Percentiles rank a stretch among this genome's conserved stretches.
These are phyloP conservation scores for Mycena kentingensis DNA, from an alignment of 768 basidiomycete species.

Conservation along the genomic window DNA sequence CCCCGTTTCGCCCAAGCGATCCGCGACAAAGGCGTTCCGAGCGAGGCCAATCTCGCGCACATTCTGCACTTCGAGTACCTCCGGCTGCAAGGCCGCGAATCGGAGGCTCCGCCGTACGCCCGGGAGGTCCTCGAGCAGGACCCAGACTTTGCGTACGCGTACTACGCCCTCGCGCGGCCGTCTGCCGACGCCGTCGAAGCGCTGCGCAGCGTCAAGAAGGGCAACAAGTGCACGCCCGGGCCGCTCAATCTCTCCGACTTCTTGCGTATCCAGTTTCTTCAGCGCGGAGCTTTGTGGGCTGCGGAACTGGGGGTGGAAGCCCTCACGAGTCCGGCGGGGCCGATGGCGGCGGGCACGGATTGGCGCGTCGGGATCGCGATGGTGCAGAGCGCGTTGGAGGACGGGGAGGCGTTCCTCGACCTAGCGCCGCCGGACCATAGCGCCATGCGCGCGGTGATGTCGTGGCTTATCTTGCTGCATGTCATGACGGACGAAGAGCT, in stretches of 20 bases:
- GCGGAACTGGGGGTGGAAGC: slow-evolving; percentile 40
- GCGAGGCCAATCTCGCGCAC: slow-evolving; percentile 43
- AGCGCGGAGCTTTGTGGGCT: slow-evolving; percentile 43
- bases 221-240: slow-evolving; percentile 36
- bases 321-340: too few relatives aligned
- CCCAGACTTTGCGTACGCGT: slow-evolving; percentile 47
- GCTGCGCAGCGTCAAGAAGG: slow-evolving; percentile 46
- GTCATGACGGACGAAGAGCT: slow-evolving; percentile 41
- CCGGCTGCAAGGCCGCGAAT: slow-evolving; percentile 35
- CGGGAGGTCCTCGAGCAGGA: slow-evolving; percentile 38
- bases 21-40: slow-evolving; percentile 29
- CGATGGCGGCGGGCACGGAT: too few relatives aligned
- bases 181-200: slow-evolving; percentile 37
- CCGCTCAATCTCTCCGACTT: slow-evolving; percentile 35
- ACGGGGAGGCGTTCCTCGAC: slow-evolving; percentile 40
- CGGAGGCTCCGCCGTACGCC: slow-evolving; percentile 38
- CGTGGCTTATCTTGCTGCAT: slow-evolving; percentile 40
- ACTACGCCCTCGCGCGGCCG: slow-evolving; percentile 38
- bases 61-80: slow-evolving; percentile 48
- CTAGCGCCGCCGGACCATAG: slow-evolving; percentile 45
- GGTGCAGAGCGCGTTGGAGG: slow-evolving; percentile 43
- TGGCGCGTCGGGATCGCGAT: slow-evolving; percentile 43
- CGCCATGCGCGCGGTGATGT: slow-evolving; percentile 40
- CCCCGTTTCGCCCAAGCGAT: slow-evolving; percentile 45
- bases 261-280: slow-evolving; percentile 36